Base-by-base conservation (phyloP, 1,284 basidiomycete genomes). In the Ustilago cynodontis region DNA sequence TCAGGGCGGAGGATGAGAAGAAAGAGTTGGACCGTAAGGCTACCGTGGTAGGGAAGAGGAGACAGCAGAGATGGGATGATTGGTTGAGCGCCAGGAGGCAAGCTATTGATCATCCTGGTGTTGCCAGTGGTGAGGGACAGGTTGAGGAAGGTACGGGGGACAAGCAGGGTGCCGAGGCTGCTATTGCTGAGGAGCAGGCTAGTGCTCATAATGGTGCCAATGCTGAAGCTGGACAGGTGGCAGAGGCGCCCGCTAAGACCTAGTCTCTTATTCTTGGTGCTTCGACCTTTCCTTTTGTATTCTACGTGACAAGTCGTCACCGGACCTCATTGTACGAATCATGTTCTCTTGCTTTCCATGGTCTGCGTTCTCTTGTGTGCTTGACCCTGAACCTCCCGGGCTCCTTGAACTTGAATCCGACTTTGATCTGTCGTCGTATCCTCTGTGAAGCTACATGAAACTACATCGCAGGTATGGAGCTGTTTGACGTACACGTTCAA, bases 71-170 rank as follows among this genome's bases (percentile, higher is more conserved):
- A n/a, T 81, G 78, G 76, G 45, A 77, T 51, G 67, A 65, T 1
- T 83, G 82, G 82, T 72, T 82, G 14, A 70, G 65, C 18, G 68
- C 65, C 7, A 66, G 82, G 18, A 68, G 76, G 24, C 66, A 69
- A 52, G 82, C 70, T 7, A 78, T 83, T 47, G 74, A 77, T 64
- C 39, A 69, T 26, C 75, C 75, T 2, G 33, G 45, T 5, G 60
- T 62, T 14, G 62, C 26, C 9, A 47, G 56, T 1, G 65, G 41
- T n/a, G 41, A 43, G 41, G 6, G 41, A 56, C 33, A 6, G 56
- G 18, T 4, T 1, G 63, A 57, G 35, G 67, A 59, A 14, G 39
- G 20, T 11, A 26, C 43, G 13, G 56, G 41, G 20, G 41, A 58
- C 18, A 22, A 49, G 47, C 47, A 49, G 47, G 35, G 8, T 16